phyloP scores from a whole-genome alignment of 1,139 yeast species.

The Hansenula sp. region DNA sequence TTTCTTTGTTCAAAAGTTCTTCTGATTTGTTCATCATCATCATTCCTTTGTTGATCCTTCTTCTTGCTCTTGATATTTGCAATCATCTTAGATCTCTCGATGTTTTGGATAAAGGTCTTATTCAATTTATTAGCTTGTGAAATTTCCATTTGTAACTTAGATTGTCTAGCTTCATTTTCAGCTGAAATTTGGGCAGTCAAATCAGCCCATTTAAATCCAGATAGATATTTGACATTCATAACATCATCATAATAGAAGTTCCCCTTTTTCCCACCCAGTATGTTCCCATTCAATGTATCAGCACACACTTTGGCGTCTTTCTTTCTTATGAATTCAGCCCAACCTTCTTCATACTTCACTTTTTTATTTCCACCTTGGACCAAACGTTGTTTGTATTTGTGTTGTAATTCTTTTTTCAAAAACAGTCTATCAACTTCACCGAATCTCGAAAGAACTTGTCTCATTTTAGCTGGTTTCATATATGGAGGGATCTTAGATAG shows the following conservation, averaged over 20 bases:
- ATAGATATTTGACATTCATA: constrained; percentile 81
- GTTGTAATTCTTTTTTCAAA: constrained; percentile 79
- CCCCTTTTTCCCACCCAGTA: constrained; percentile 87
- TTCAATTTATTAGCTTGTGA: constrained; percentile 86
- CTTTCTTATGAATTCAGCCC: constrained; percentile 90
- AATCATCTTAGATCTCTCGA: constrained; percentile 82
- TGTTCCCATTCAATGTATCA: constrained; percentile 80
- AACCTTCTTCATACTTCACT: constrained; percentile 85
- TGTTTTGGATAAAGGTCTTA: constrained; percentile 76
- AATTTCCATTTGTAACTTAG: constrained; percentile 81
- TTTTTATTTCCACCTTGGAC: constrained; percentile 95
- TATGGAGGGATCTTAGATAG: constrained; percentile 90
- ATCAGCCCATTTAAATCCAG: constrained; percentile 94
- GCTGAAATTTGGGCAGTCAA: constrained; percentile 89
- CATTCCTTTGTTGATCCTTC: constrained; percentile 23
- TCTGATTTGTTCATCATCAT: constrained; percentile 32
- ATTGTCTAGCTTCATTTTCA: constrained; percentile 86
- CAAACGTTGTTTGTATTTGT: constrained; percentile 61
- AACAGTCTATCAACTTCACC: constrained; percentile 86
- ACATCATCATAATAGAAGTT: constrained; percentile 94
- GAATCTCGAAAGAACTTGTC: constrained; percentile 75
- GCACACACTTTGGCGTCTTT: constrained; percentile 89
- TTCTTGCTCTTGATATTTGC: constrained; percentile 57
- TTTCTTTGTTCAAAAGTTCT: constrained; percentile 62
- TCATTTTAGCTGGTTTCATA: constrained; percentile 90